These are phyloP conservation scores for Cornus kousa DNA, from an alignment of 148 eudicot genomes.

Conservation along the genomic window DNA sequence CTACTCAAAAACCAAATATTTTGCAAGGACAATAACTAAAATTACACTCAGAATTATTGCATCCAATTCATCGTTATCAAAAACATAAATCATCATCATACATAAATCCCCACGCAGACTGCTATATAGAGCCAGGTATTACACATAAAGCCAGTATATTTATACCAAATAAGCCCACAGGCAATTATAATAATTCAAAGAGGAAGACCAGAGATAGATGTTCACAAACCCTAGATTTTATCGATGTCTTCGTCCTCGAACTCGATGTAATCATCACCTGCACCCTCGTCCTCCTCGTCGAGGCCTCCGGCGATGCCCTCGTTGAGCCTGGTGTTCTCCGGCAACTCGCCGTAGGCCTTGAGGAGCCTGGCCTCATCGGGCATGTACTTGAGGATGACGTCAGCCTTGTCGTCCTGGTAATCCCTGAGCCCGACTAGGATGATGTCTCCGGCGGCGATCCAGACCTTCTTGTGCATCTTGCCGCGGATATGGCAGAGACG, in stretches of 20 bases:
- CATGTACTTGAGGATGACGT: slow-evolving; percentile 32
- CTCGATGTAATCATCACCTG: slow-evolving; percentile 67
- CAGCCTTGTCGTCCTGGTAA: slow-evolving; percentile 74
- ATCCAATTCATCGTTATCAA: background rate
- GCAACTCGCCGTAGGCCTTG: slow-evolving; percentile 85
- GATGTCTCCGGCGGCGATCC: slow-evolving; percentile 92
- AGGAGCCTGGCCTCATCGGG: slow-evolving; percentile 42
- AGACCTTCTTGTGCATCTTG: slow-evolving; percentile 95
- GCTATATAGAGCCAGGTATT: background rate
- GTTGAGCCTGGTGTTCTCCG: slow-evolving; percentile 66
- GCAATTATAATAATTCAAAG: background rate
- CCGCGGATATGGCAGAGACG: slow-evolving; percentile 88
- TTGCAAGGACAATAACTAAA: background rate
- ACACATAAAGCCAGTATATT: background rate
- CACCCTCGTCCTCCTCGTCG: slow-evolving; percentile 75
- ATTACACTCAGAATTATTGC: slow-evolving; percentile 6
- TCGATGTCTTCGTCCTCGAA: slow-evolving; percentile 97
- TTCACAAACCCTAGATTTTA: slow-evolving; percentile 46
- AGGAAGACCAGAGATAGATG: too few relatives aligned
- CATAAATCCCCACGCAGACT: slow-evolving; percentile 5
- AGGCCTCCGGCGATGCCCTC: slow-evolving; percentile 63
- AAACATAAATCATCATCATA: background rate
- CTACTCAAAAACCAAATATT: background rate
- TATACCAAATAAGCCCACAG: background rate
- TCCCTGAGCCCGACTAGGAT: slow-evolving; percentile 83